phyloP scores from a whole-genome alignment of 2,329 filamentous ascomycete genomes.

The Cytospora chrysosperma region DNA sequence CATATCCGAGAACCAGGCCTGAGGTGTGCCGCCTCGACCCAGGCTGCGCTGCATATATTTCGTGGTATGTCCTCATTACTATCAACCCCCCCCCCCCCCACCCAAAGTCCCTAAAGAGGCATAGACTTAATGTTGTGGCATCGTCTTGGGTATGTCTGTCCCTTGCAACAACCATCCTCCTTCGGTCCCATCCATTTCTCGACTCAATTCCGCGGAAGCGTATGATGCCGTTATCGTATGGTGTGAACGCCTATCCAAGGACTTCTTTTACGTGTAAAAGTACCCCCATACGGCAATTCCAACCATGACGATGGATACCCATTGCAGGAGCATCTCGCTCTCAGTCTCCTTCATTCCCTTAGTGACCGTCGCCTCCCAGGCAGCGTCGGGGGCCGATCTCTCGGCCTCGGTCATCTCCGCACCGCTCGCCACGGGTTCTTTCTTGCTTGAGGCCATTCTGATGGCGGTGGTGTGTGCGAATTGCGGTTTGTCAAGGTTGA shows the following conservation, averaged over 20 bases:
- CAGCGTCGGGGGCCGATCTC: constrained; percentile 10
- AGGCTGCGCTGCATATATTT: too few relatives aligned
- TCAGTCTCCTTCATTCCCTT: constrained; percentile 24
- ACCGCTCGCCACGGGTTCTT: neutral
- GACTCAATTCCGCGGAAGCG: too few relatives aligned
- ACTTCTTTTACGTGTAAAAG: constrained; percentile 8
- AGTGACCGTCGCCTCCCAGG: constrained; percentile 23
- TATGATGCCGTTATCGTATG: too few relatives aligned
- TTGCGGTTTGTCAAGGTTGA: neutral
- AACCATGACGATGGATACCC: constrained; percentile 20
- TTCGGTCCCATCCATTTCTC: too few relatives aligned
- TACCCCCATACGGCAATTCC: constrained; percentile 17
- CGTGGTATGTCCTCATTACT: too few relatives aligned
- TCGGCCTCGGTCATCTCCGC: constrained; percentile 22
- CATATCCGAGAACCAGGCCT: too few relatives aligned
- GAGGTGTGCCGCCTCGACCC: too few relatives aligned
- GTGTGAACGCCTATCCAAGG: neutral
- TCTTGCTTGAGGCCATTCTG: constrained; percentile 12
- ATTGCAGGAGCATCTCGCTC: constrained; percentile 22
- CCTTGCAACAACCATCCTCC: too few relatives aligned
- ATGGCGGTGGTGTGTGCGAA: neutral
- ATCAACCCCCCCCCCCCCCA: too few relatives aligned
- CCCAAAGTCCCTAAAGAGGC: too few relatives aligned
- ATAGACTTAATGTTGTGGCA: too few relatives aligned
- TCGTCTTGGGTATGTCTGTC: too few relatives aligned